Conservation (phyloP, 225 moss, liverwort and hornwort species). For the Marchantia paleacea region DNA sequence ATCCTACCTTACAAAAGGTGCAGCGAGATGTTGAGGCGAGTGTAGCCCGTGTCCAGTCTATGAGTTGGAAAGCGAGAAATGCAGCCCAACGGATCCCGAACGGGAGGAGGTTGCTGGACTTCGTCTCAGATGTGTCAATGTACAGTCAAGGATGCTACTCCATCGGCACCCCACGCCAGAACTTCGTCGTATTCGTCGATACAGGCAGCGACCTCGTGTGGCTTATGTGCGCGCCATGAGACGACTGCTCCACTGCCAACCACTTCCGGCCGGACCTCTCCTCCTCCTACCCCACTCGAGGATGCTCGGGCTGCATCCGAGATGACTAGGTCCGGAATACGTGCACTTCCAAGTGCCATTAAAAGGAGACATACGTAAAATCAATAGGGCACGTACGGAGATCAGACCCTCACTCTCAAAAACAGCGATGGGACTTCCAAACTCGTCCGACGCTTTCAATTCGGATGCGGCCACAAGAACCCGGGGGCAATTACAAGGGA, state of each 20-base stretch:
- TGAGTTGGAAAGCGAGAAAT: constrained; percentile 20
- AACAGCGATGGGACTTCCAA: neutral
- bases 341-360: constrained; percentile 24
- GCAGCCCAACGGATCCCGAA: neutral
- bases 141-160: constrained; percentile 24
- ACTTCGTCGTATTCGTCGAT: constrained; percentile 29
- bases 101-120: constrained; percentile 11
- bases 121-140: neutral
- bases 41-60: neutral
- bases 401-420: constrained; percentile 26
- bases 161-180: constrained; percentile 26
- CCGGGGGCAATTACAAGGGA: constrained; percentile 19
- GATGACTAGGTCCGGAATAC: neutral
- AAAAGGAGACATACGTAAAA: constrained; percentile 16
- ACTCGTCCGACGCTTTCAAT: constrained; percentile 12
- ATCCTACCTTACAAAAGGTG: constrained; percentile 14
- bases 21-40: neutral
- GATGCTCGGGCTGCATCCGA: constrained; percentile 28
- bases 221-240: constrained; percentile 46
- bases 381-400: constrained; percentile 2
- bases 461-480: constrained; percentile 36
- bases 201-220: constrained; percentile 50
- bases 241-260: constrained; percentile 21
- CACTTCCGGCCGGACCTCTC: constrained; percentile 26
- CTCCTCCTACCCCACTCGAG: constrained; percentile 9